Evolutionary conservation across 495 filamentous ascomycete species (phyloP).

Genomic region (Tuber calosporum): DNA sequence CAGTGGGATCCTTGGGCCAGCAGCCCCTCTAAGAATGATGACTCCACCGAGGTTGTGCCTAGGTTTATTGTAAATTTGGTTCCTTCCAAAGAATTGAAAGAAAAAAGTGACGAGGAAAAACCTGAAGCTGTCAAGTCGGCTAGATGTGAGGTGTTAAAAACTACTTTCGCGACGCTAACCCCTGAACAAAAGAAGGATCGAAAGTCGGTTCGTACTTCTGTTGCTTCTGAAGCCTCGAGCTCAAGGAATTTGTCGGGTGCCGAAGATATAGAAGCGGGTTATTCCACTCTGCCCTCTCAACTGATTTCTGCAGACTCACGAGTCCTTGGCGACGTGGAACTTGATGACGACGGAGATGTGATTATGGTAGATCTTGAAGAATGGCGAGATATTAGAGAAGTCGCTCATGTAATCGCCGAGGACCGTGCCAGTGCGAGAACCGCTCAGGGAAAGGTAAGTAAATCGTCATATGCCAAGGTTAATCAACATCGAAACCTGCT

Average conservation of each 20-base stretch:
- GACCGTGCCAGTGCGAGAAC: conserved; percentile 17
- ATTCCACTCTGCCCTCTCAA: neutral
- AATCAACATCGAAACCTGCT: neutral
- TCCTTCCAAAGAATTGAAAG: neutral
- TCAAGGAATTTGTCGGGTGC: neutral
- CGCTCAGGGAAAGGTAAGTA: neutral
- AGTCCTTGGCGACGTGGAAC: conserved; percentile 7
- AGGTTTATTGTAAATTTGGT: neutral
- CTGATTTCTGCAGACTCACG: neutral
- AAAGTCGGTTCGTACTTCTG: neutral
- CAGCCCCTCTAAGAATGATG: neutral
- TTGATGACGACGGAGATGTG: conserved; percentile 39
- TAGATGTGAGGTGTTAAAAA: neutral
- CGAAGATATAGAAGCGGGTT: neutral
- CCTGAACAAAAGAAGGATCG: neutral
- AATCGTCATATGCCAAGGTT: neutral
- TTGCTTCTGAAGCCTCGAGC: neutral
- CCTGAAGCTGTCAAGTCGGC: neutral
- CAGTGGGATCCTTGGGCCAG: neutral
- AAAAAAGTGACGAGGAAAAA: neutral
- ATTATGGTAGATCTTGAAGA: conserved; percentile 39
- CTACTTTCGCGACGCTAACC: neutral
- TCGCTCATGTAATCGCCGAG: conserved; percentile 23
- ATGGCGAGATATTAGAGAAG: conserved; percentile 21
- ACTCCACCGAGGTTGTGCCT: neutral